Evolutionary conservation across 495 filamentous ascomycete genomes (phyloP), one percentile per base, ranked within the genome.

Genomic region (Neurospora sp.): DNA sequence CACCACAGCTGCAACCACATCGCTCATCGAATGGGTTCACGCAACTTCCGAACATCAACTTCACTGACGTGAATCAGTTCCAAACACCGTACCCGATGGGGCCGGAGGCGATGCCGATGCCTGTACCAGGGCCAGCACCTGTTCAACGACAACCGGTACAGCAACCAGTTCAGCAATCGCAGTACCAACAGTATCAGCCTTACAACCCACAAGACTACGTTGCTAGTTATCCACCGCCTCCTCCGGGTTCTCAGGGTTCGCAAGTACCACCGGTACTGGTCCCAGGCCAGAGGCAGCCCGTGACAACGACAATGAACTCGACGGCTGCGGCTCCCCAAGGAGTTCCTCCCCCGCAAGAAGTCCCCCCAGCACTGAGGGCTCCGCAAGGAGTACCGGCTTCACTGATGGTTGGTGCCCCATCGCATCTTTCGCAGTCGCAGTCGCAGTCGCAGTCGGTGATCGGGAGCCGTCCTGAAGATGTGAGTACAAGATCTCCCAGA

Each of bases 201-300:
- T 76, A 85, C 44, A 81, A 82, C 27, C 82, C 82, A 5, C 74
- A 77, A 70, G 78, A 83, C 61, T 85, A 82, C 71, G 61, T 65
- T 31, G 27, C 72, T 22, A 72, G 72, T n/a, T 77, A 79, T 31
- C 79, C 81, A 18, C 81, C 82, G 3, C 81, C 79, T 18, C 82
- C 82, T 40, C 81, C 81, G 14, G 53, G 12, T 9, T 27, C 82
- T 40, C 81, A 80, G 14, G 27, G 12, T 4, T 22, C 78, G 71
- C 6, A 74, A 74, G 59, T 70, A 45, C 74, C 40, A 61, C 68
- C 42, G 31, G 31, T 35, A 35, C 31, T 35, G 31, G 31, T 35
- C 31, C 31, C 31, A 35, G 31, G 31, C 31, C 31, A 35, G 31
- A 35, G 31, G 31, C 31, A 35, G 31, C 31, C 31, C 31, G 31